Evolutionary conservation across 1,284 basidiomycete species (phyloP), one percentile per base, ranked within the genome.

Genomic region (Melampsora larici-populina): DNA sequence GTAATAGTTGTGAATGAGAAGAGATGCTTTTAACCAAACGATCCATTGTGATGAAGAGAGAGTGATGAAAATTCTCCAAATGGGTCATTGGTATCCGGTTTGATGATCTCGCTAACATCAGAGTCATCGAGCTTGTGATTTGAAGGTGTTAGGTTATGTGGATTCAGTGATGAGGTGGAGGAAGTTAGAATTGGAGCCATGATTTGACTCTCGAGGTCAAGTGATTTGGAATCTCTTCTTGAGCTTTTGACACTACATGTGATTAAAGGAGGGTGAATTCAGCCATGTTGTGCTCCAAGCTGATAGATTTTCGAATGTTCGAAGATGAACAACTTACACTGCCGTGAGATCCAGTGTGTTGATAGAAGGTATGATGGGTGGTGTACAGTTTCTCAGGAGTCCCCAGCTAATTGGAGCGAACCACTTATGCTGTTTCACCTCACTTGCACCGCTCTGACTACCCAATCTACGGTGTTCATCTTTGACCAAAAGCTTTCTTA

Each of bases 371-470:
- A 85, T 81, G 78, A 86, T 94, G 84, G 97, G 96, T 76, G 96
- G 97, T 82, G 90, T 90, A 82, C 90, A 91, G 86, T 99, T 92
- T 80, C 97, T 88, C 83, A 99, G 85, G 79, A 99, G 87, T 33
- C 96, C 97, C 97, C 96, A 99, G 85, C 93, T 96, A 83, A 97
- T 90, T 82, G 92, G 92, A 36, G 88, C 86, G 86, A 99, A 99
- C 97, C 97, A 99, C 84, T 94, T 97, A 88, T 98, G 95, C 81
- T 93, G 91, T 87, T 99, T 99, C 82, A 99, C 94, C 85, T 99
- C 97, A 81, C 93, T 95, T 65, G 97, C 97, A 55, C 97, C 97
- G 79, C 91, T 93, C 84, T 89, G 90, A 84, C 92, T 93, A 65
- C 96, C 96, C 73, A 99, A 85, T 74, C 96, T 89, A 80, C 89